Conservation (phyloP, 768 basidiomycete species). For the Termitomyces sp. region DNA sequence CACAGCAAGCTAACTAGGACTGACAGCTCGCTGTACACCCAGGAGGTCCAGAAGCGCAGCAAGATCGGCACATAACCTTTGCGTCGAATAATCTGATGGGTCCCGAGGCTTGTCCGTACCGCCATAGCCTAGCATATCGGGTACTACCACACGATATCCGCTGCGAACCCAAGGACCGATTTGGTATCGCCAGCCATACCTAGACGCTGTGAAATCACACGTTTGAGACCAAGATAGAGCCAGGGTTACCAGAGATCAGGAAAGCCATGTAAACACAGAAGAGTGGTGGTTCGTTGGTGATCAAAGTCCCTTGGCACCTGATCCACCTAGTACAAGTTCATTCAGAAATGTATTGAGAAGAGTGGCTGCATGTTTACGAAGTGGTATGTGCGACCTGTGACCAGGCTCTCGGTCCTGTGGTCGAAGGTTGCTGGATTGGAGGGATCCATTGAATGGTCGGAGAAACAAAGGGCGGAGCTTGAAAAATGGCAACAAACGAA, state of each 20-base stretch:
- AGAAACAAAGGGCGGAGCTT: slow-evolving; percentile 15
- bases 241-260: slow-evolving; percentile 52
- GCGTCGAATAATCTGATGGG: slow-evolving; percentile 50
- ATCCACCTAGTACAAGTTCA: slow-evolving; percentile 34
- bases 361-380: slow-evolving; percentile 35
- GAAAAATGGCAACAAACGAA: slow-evolving; percentile 15
- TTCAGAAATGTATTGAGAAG: neutral
- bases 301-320: slow-evolving; percentile 45
- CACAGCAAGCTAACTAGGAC: slow-evolving; percentile 18
- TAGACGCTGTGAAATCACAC: slow-evolving; percentile 16
- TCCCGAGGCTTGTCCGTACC: slow-evolving; percentile 56
- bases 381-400: slow-evolving; percentile 62
- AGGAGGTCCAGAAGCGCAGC: slow-evolving; percentile 58
- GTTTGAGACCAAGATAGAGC: neutral
- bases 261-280: slow-evolving; percentile 79
- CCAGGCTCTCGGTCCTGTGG: slow-evolving; percentile 43
- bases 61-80: slow-evolving; percentile 55
- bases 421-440: slow-evolving; percentile 39
- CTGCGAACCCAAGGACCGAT: slow-evolving; percentile 61
- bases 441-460: slow-evolving; percentile 29
- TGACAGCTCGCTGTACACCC: slow-evolving; percentile 45
- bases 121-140: slow-evolving; percentile 63
- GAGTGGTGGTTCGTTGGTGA: slow-evolving; percentile 35
- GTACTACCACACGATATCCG: slow-evolving; percentile 60
- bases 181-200: slow-evolving; percentile 75